Evolutionary conservation across 2,329 filamentous ascomycete species (phyloP).

Genomic region (Penicillium aurantiogriseum): DNA sequence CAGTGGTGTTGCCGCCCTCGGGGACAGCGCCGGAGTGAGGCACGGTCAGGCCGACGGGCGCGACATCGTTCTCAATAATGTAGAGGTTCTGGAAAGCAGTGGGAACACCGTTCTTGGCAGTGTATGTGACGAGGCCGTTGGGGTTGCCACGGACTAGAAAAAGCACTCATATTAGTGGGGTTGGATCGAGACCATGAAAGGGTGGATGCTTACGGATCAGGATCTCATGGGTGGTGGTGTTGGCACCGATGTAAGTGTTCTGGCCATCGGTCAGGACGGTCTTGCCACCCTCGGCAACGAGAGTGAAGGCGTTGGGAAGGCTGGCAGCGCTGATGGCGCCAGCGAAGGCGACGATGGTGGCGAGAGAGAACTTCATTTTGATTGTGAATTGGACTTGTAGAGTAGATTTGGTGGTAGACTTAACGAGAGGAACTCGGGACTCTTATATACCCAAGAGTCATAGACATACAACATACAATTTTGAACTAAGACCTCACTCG

Average conservation of each 20-base stretch:
- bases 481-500: not conserved
- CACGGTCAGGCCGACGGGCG: constrained; percentile 23
- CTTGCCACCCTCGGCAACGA: constrained; percentile 27
- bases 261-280: constrained; percentile 29
- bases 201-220: constrained; percentile 26
- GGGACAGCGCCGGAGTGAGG: constrained; percentile 31
- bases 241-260: constrained; percentile 23
- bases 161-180: not conserved
- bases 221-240: constrained; percentile 22
- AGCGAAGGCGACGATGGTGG: constrained; percentile 23
- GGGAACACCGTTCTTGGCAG: constrained; percentile 20
- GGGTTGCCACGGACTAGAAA: constrained; percentile 20
- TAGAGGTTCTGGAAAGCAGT: constrained; percentile 33
- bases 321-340: constrained; percentile 22
- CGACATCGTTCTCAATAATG: constrained; percentile 24
- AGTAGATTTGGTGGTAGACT: not conserved
- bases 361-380: constrained; percentile 31
- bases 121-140: constrained; percentile 27
- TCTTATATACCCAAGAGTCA: not conserved
- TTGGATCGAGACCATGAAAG: not conserved
- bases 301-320: constrained; percentile 28
- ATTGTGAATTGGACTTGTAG: not conserved
- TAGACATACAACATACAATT: not conserved
- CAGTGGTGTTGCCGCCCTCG: constrained; percentile 21
- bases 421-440: not conserved